Conservation (phyloP, 1,284 basidiomycete genomes). For the Melanopsichium pennsylvanicum region DNA sequence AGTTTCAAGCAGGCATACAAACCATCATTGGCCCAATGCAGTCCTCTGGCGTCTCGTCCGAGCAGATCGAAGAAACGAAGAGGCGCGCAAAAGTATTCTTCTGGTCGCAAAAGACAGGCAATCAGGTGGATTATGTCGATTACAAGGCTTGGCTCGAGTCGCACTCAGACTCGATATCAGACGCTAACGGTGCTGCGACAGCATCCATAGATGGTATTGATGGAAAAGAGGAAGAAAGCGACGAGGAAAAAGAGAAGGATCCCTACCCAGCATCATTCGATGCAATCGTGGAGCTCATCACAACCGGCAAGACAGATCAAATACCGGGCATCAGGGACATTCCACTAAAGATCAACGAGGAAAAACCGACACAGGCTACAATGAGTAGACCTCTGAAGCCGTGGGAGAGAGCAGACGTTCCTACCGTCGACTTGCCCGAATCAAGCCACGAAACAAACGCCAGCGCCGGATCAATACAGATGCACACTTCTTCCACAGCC, state of each 20-base stretch:
- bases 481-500: neutral
- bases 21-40: conserved; percentile 47
- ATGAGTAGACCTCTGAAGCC: conserved; percentile 54
- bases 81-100: conserved; percentile 48
- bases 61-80: conserved; percentile 44
- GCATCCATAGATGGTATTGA: neutral
- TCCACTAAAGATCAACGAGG: conserved; percentile 61
- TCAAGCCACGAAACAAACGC: neutral
- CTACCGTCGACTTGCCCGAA: neutral
- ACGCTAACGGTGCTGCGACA: neutral
- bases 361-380: conserved; percentile 44
- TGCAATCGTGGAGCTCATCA: conserved; percentile 62
- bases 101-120: conserved; percentile 36
- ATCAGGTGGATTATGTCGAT: conserved; percentile 33
- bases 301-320: conserved; percentile 60
- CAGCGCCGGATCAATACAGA: conserved; percentile 2
- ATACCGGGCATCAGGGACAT: conserved; percentile 62
- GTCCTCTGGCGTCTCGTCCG: conserved; percentile 32
- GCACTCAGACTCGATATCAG: neutral
- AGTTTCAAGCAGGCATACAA: conserved; percentile 48
- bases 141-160: conserved; percentile 31
- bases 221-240: neutral
- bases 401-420: conserved; percentile 46
- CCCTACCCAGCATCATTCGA: conserved; percentile 61
- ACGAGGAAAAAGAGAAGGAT: conserved; percentile 27